Base-by-base conservation (phyloP, 2,329 filamentous ascomycete species). In the Xylariaceae sp. region DNA sequence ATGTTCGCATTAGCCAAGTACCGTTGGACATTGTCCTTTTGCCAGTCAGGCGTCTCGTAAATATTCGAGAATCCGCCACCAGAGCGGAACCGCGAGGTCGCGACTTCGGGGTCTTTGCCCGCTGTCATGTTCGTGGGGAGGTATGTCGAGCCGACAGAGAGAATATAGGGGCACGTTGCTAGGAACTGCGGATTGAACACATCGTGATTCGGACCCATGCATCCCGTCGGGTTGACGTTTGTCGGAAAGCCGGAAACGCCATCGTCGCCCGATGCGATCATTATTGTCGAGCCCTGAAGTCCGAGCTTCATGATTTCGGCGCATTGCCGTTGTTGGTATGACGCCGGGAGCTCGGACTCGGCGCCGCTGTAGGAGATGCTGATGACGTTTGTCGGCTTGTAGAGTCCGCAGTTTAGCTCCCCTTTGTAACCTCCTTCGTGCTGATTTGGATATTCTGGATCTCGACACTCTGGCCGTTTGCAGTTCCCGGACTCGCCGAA, bases 341-440 rank as follows among this genome's bases (percentile, higher is more conserved):
- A 68, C 5, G 71, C 64, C 0, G 80, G 79, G 17, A 82, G 68
- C 18, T 76, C 75, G 5, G 67, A 65, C 63, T 84, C 80, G 39
- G 75, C 71, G 39, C 75, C 75, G 42, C 78, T 78, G 60, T 82
- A 82, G 3, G 75, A 78, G 55, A 83, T 77, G 35, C 72, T 75
- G 52, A 81, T 62, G 14, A 68, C 66, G 48, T 65, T 62, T 6
- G 63, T 64, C 11, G 73, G 64, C 33, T 62, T 48, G 47, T 60
- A 62, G 2, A 57, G 12, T 45, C 58, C 62, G 52, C 63, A 70
- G 48, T 62, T 62, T 5, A 69, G 62, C 49, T 66, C 58, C 11
- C 75, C 75, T 45, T 73, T 71, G 64, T 80, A 81, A 7, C 77
- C 78, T 11, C 67, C 72, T 66, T 66, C 54, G 36, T 66, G 61